Base-by-base conservation (phyloP, 2,329 filamentous ascomycete species). In the Penicillium sp. region DNA sequence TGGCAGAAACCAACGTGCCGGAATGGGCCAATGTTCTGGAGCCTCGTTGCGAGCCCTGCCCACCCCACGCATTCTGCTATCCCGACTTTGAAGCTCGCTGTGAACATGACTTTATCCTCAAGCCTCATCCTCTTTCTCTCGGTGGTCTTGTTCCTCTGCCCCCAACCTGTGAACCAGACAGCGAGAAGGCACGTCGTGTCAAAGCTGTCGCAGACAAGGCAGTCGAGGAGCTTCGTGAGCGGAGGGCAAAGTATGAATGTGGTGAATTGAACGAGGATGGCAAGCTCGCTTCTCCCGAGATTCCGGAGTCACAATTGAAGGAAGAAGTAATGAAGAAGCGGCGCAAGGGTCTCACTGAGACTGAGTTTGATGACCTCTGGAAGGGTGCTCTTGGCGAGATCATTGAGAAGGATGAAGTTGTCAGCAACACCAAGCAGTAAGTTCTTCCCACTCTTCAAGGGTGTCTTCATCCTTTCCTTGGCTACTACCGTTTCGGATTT, bases 111-210 rank as follows among this genome's bases (percentile, higher is more conserved):
- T 99, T 96, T 71, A 85, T 99, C 51, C 83, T 95, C 40, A 90
- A 90, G 71, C 86, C 88, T 0, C 94, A 98, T 74, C 93, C 94
- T 1, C 82, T 98, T 25, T 89, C 93, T 0, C 75, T 97, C 0
- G 88, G 89, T 52, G 93, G 95, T 0, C 73, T 96, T 3, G 72
- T 98, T 5, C 95, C 95, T 7, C 80, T 99, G 8, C 88, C 93
- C 6, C 94, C 96, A 1, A 93, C 92, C 4, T 99, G 95, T 76
- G 94, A 97, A 77, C 91, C 95, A 0, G 96, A 99, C 76, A 93
- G 93, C 62, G 92, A 96, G 71, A 97, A 97, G 76, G 92, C 90
- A 7, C 87, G 92, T 42, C 89, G 91, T 19, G 90, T 98, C 52
- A 92, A 94, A 71, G 87, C 89, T 22, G 92, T 99, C 16, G 92